Evolutionary conservation across 75 land plant species (phyloP).

Genomic region (Selaginella moellendorffii): DNA sequence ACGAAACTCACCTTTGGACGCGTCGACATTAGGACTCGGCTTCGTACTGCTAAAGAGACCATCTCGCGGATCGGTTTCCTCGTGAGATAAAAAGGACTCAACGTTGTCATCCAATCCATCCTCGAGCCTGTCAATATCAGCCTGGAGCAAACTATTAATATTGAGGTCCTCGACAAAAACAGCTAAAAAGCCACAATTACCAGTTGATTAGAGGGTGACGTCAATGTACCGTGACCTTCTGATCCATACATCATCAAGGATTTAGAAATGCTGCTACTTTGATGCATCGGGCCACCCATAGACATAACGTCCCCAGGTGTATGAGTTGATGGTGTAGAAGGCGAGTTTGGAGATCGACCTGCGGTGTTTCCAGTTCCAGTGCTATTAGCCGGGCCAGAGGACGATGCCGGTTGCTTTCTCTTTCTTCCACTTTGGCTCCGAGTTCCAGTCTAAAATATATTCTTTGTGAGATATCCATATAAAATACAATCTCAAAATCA

Average conservation of each 20-base stretch:
- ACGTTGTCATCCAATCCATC: slow-evolving; percentile 65
- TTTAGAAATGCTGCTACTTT: slow-evolving; percentile 32
- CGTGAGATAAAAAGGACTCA: slow-evolving; percentile 61
- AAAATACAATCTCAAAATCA: not conserved
- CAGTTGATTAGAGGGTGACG: slow-evolving; percentile 54
- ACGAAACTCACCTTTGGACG: slow-evolving; percentile 33
- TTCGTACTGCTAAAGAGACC: slow-evolving; percentile 31
- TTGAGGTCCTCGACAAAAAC: not conserved
- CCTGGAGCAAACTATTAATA: slow-evolving; percentile 25
- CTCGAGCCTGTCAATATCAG: slow-evolving; percentile 50
- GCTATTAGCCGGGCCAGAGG: slow-evolving; percentile 67
- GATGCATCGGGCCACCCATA: slow-evolving; percentile 25
- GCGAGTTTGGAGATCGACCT: slow-evolving; percentile 47
- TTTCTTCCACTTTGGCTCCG: slow-evolving; percentile 37
- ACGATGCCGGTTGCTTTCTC: slow-evolving; percentile 46
- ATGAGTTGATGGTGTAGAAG: slow-evolving; percentile 56
- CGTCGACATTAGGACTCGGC: slow-evolving; percentile 23
- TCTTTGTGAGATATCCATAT: not conserved
- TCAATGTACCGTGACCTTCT: slow-evolving; percentile 47
- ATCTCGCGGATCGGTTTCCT: slow-evolving; percentile 46
- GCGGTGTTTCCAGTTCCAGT: slow-evolving; percentile 72
- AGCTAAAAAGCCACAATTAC: slow-evolving; percentile 16
- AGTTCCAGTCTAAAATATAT: not conserved
- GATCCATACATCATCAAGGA: slow-evolving; percentile 37
- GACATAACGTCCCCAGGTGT: slow-evolving; percentile 49